These are phyloP conservation scores for Malania oleifera DNA, from an alignment of 164 flowering plant genomes.

Conservation along the genomic window DNA sequence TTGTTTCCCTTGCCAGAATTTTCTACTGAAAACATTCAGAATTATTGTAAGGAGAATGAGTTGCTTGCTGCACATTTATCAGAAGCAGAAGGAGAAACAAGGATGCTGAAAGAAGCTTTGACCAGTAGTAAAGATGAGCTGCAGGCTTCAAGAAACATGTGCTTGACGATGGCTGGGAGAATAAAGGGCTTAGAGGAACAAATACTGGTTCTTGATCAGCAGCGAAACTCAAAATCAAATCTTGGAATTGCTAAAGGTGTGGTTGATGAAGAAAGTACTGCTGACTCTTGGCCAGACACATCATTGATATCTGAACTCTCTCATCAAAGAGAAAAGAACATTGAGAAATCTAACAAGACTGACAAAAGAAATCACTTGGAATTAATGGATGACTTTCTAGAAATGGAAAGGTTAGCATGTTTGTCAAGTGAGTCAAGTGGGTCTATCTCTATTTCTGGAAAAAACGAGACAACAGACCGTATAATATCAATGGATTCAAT, in stretches of 20 bases:
- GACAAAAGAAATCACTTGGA: conserved; percentile 3
- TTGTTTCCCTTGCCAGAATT: not conserved
- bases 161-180: conserved; percentile 6
- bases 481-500: not conserved
- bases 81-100: conserved; percentile 48
- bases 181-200: not conserved
- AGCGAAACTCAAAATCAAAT: conserved; percentile 18
- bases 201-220: not conserved
- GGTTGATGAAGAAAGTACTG: conserved; percentile 48
- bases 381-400: conserved; percentile 68
- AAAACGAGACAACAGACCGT: not conserved
- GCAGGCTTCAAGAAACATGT: conserved; percentile 26
- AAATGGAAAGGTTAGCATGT: conserved; percentile 62
- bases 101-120: conserved; percentile 38
- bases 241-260: conserved; percentile 38
- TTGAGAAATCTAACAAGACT: not conserved
- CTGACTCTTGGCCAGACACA: conserved; percentile 45
- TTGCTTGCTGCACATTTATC: conserved; percentile 32
- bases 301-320: conserved; percentile 43
- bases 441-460: not conserved
- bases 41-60: conserved; percentile 16
- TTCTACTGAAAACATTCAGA: not conserved
- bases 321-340: not conserved
- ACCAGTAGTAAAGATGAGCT: conserved; percentile 31
- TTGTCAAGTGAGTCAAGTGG: conserved; percentile 19